These are phyloP conservation scores for Phanerodontia chrysosporium DNA, from an alignment of 768 basidiomycete species.

Conservation along the genomic window DNA sequence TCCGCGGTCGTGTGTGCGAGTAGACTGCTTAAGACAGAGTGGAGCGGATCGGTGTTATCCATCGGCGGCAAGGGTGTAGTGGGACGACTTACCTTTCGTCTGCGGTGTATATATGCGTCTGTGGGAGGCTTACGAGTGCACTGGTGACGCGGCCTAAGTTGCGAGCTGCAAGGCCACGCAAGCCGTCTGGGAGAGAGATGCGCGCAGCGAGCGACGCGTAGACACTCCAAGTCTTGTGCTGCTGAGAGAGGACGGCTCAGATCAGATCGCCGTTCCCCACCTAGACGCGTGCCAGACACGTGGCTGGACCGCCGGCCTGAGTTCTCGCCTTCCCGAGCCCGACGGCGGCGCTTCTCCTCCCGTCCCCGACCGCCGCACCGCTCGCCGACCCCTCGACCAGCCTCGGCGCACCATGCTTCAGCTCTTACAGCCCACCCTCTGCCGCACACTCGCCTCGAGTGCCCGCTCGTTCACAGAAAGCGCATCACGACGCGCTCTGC, in stretches of 20 bases:
- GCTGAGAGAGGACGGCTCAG: not conserved
- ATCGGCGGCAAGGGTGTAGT: not conserved
- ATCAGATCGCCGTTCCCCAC: not conserved
- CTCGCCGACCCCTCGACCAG: not conserved
- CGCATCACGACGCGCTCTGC: conserved; percentile 4
- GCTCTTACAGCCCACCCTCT: conserved; percentile 5
- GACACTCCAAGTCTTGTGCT: conserved; percentile 7
- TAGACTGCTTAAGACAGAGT: not conserved
- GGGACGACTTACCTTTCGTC: conserved; percentile 13
- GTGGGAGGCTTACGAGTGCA: conserved; percentile 14
- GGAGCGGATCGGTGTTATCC: conserved; percentile 3
- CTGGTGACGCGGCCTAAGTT: conserved; percentile 23
- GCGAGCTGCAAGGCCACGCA: conserved; percentile 13
- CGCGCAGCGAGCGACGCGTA: conserved; percentile 19
- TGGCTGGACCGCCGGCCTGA: no score
- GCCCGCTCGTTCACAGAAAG: conserved; percentile 1
- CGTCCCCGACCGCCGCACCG: not conserved
- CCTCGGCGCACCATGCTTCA: not conserved
- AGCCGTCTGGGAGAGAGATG: not conserved
- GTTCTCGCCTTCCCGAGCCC: no score
- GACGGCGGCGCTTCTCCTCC: not conserved
- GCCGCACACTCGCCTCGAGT: conserved; percentile 4
- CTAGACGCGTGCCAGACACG: not conserved
- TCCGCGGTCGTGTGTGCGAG: not conserved
- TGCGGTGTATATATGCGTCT: conserved; percentile 1